Percentiles rank a stretch among this genome's conserved stretches.
phyloP scores from a whole-genome alignment of 805 yeast genomes.

The Candida pini region DNA sequence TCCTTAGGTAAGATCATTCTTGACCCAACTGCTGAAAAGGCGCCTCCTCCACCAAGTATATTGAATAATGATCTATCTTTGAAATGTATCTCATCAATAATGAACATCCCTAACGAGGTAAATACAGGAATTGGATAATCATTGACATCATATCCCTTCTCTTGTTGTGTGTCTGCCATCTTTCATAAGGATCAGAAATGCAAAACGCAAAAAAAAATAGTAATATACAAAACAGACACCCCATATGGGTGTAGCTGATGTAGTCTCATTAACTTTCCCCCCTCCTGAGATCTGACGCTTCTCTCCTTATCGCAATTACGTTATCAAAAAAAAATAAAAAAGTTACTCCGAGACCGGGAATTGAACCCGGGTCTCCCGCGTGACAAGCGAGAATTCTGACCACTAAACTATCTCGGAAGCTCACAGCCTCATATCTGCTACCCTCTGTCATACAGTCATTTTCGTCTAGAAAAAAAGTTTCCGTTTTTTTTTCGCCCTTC shows the following conservation, averaged over 20 bases:
- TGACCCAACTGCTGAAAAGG: constrained; percentile 74
- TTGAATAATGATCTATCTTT: constrained; percentile 36
- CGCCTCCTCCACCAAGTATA: constrained; percentile 88
- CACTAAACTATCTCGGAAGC: constrained; percentile 36
- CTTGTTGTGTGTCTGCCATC: no score
- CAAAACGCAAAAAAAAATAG: not conserved
- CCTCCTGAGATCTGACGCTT: not conserved
- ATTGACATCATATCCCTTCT: not conserved
- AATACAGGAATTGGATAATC: constrained; percentile 28
- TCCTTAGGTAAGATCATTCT: constrained; percentile 43
- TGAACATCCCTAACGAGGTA: constrained; percentile 81
- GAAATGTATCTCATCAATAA: constrained; percentile 78
- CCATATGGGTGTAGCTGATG: not conserved
- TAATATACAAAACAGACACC: not conserved
- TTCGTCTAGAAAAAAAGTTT: no score
- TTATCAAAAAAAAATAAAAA: not conserved
- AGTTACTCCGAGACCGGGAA: constrained; percentile 35
- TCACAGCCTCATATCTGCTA: no score
- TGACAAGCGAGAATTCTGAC: constrained; percentile 39
- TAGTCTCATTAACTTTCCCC: not conserved
- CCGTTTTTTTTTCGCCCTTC: no score
- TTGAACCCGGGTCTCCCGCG: constrained; percentile 41
- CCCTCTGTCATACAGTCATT: no score
- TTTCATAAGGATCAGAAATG: no score
- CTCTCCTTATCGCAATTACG: not conserved